Conservation (phyloP, 75 land plant species). For the Cupressus sempervirens region DNA sequence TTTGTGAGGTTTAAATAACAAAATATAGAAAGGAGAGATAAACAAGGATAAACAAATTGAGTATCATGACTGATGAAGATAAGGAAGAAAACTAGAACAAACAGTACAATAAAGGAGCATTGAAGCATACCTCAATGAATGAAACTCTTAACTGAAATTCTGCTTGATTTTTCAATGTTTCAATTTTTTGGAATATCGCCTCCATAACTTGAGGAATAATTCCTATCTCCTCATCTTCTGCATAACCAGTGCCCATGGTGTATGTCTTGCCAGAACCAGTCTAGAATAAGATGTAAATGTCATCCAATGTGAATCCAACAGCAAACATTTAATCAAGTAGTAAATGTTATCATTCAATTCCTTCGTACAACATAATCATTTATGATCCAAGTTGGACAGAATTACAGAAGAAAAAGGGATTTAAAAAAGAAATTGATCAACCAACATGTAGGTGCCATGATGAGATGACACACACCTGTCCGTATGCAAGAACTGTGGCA, state of each 20-base stretch:
- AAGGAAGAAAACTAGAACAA: background rate
- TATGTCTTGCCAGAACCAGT: conserved; percentile 94
- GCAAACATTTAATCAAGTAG: conserved; percentile 4
- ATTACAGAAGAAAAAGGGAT: background rate
- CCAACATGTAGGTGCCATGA: background rate
- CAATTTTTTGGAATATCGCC: conserved; percentile 62
- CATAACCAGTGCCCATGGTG: conserved; percentile 81
- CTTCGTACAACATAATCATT: background rate
- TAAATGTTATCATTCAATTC: background rate
- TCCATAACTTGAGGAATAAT: conserved; percentile 84
- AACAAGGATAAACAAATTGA: background rate
- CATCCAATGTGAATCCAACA: background rate
- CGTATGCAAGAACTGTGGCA: conserved; percentile 99
- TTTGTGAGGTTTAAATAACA: background rate
- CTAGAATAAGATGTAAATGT: conserved; percentile 28
- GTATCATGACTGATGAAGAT: background rate
- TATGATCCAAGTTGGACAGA: conserved; percentile 5
- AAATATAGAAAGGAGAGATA: background rate
- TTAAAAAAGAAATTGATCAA: background rate
- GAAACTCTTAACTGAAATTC: conserved; percentile 85
- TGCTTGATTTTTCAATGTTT: conserved; percentile 46
- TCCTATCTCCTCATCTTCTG: conserved; percentile 59
- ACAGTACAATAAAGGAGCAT: background rate
- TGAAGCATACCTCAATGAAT: conserved; percentile 68
- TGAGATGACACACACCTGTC: conserved; percentile 60